Percentiles rank a stretch among this genome's conserved stretches.
Conservation (phyloP, 805 yeast species). For the Yarrowia divulgata region DNA sequence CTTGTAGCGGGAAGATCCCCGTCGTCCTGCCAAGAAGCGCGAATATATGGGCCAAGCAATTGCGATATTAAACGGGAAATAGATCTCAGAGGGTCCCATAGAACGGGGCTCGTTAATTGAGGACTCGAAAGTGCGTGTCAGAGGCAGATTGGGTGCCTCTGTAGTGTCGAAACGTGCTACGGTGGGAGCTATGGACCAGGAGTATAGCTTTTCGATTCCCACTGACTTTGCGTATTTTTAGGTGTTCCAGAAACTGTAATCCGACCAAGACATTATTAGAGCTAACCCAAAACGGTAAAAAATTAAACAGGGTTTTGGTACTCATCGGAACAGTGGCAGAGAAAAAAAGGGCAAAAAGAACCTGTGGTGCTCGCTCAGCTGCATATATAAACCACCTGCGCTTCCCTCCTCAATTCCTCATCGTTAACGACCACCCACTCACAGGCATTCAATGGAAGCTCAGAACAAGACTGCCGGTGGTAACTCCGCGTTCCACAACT, state of each 20-base stretch:
- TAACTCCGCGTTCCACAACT: slow-evolving; percentile 66
- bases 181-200: slow-evolving; percentile 1
- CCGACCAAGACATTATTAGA: slow-evolving; percentile 27
- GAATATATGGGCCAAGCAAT: neutral
- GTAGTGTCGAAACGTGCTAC: neutral
- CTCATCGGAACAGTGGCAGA: slow-evolving; percentile 9
- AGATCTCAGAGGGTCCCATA: neutral
- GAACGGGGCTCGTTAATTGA: neutral
- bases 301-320: slow-evolving; percentile 5
- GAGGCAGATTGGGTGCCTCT: neutral
- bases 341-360: neutral
- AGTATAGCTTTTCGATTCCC: neutral
- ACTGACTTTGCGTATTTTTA: neutral
- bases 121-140: too few species aligned
- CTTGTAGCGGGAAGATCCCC: slow-evolving; percentile 13
- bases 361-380: neutral
- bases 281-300: slow-evolving; percentile 35
- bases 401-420: slow-evolving; percentile 16
- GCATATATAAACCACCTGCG: slow-evolving; percentile 31
- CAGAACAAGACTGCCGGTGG: slow-evolving; percentile 52
- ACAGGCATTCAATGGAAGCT: slow-evolving; percentile 29
- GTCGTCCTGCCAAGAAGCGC: slow-evolving; percentile 2
- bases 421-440: slow-evolving; percentile 12
- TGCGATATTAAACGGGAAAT: neutral
- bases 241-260: slow-evolving; percentile 9